Conservation (phyloP, 768 basidiomycete species). For the Royoungia palumana region DNA sequence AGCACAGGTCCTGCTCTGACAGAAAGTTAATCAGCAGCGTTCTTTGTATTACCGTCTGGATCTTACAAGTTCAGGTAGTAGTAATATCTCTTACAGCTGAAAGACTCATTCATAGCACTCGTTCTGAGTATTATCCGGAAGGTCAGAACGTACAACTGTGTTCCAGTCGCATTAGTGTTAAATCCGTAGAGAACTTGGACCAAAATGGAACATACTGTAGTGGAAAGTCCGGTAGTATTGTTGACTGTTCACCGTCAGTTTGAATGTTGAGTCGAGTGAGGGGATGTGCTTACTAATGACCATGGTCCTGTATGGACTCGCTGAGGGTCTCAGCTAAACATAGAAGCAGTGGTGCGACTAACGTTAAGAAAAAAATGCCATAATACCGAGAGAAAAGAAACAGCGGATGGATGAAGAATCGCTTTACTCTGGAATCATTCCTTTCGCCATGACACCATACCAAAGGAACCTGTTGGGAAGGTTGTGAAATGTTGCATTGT, state of each 20-base stretch:
- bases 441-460: constrained; percentile 13
- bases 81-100: constrained; percentile 23
- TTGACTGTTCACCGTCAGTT: constrained; percentile 13
- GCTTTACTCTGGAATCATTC: neutral
- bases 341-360: neutral
- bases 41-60: neutral
- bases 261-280: neutral
- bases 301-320: constrained; percentile 4
- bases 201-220: constrained; percentile 8
- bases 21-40: neutral
- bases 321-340: neutral
- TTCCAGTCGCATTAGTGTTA: neutral
- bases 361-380: constrained; percentile 22
- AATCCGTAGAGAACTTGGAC: neutral
- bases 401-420: constrained; percentile 10
- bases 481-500: neutral
- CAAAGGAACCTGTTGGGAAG: constrained; percentile 8
- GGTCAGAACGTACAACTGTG: constrained; percentile 18
- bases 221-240: constrained; percentile 18
- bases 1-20: constrained; percentile 19
- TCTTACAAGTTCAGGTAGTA: constrained; percentile 22
- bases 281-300: constrained; percentile 13
- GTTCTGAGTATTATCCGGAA: neutral
- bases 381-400: constrained; percentile 26
- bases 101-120: neutral